Evolutionary conservation across 805 yeast genomes (phyloP).

Genomic region (Starmerella asiatica): DNA sequence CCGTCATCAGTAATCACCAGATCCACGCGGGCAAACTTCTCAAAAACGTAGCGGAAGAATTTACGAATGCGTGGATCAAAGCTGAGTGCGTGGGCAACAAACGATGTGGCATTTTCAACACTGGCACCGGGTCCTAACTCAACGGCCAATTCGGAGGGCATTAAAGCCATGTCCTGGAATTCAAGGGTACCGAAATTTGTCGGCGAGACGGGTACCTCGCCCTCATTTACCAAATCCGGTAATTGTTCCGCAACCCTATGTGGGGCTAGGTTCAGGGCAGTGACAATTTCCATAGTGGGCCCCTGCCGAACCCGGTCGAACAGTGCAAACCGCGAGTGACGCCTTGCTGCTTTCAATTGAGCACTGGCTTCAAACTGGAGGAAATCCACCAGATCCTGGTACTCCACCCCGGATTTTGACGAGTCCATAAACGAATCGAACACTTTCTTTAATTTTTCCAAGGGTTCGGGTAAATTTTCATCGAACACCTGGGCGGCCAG

Average conservation of each 20-base stretch:
- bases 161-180: slow-evolving; percentile 58
- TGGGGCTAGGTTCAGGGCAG: slow-evolving; percentile 22
- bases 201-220: too few relatives aligned
- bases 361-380: slow-evolving; percentile 59
- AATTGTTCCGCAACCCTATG: slow-evolving; percentile 25
- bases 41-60: slow-evolving; percentile 44
- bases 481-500: slow-evolving; percentile 24
- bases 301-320: slow-evolving; percentile 44
- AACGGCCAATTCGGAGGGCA: slow-evolving; percentile 27
- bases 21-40: slow-evolving; percentile 51
- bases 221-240: too few relatives aligned
- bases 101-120: slow-evolving; percentile 10
- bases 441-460: not conserved
- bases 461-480: too few relatives aligned
- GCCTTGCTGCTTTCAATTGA: slow-evolving; percentile 32
- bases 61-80: slow-evolving; percentile 62
- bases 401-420: slow-evolving; percentile 56
- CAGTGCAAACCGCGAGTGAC: slow-evolving; percentile 30
- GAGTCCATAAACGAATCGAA: not conserved
- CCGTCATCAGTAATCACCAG: slow-evolving; percentile 77
- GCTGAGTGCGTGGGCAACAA: slow-evolving; percentile 3
- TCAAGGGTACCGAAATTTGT: slow-evolving; percentile 32
- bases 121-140: slow-evolving; percentile 36
- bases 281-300: slow-evolving; percentile 30
- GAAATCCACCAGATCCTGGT: slow-evolving; percentile 79